Conservation (phyloP, 139 green algal genomes). For the Chlorella sorokiniana region DNA sequence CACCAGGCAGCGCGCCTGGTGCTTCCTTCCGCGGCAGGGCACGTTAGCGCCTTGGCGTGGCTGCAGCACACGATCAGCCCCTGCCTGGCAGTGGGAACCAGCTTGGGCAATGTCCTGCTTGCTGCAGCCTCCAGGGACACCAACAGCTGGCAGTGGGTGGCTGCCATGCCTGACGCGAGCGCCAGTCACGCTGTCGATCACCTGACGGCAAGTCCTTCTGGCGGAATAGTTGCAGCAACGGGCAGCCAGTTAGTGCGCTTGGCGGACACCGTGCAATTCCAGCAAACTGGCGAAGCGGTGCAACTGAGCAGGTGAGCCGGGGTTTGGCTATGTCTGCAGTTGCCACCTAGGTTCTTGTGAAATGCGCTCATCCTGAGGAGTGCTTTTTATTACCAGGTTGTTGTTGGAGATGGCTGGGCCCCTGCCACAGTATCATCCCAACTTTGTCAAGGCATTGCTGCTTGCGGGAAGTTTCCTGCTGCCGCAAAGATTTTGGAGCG, state of each 20-base stretch:
- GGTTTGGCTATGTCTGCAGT: background rate
- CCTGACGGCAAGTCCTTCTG: background rate
- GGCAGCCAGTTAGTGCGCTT: constrained; percentile 26
- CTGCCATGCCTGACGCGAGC: background rate
- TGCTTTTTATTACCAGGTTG: constrained; percentile 9
- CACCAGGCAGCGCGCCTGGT: background rate
- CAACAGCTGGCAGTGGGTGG: constrained; percentile 20
- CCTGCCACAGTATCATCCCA: constrained; percentile 46
- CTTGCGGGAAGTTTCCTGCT: background rate
- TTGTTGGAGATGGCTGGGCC: constrained; percentile 22
- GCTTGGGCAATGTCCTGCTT: constrained; percentile 13
- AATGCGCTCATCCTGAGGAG: too few species aligned
- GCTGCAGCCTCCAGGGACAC: background rate
- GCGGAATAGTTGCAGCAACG: constrained; percentile 14
- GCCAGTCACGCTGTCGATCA: too few species aligned
- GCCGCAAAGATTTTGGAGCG: constrained; percentile 9
- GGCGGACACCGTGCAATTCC: background rate
- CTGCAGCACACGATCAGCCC: background rate
- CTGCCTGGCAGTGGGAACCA: constrained; percentile 23
- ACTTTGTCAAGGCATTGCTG: constrained; percentile 30
- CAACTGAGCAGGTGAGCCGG: constrained; percentile 8
- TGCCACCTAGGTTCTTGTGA: background rate
- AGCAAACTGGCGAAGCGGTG: too few species aligned
- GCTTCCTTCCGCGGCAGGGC: background rate
- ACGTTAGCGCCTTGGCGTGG: background rate